phyloP scores from a whole-genome alignment of 768 basidiomycete species.

The Naematelia aurantialba region DNA sequence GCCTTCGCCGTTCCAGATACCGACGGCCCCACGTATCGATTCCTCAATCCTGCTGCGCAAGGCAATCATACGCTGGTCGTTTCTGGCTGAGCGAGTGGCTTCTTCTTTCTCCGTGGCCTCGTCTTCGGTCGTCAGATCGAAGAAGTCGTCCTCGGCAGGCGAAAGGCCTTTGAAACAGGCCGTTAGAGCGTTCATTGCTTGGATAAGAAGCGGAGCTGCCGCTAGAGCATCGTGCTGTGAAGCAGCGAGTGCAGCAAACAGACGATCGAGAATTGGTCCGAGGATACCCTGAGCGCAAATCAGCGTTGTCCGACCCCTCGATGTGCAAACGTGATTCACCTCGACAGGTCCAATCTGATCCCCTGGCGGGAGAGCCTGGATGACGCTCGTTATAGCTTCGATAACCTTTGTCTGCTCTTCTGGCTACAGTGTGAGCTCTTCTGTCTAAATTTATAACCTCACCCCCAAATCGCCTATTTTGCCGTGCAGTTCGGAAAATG shows the following conservation, averaged over 20 bases:
- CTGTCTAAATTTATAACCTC: conserved; percentile 35
- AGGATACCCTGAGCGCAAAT: conserved; percentile 62
- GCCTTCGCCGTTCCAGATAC: conserved; percentile 75
- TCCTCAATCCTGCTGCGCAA: conserved; percentile 66
- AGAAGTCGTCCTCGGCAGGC: conserved; percentile 64
- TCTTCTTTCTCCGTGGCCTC: conserved; percentile 52
- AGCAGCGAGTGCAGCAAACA: conserved; percentile 52
- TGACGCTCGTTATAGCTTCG: conserved; percentile 87
- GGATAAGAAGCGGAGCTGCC: conserved; percentile 62
- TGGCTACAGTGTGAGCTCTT: conserved; percentile 29
- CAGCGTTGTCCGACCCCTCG: not conserved
- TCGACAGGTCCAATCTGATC: conserved; percentile 75
- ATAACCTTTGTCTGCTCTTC: conserved; percentile 80
- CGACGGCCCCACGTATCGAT: conserved; percentile 61
- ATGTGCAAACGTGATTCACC: conserved; percentile 51
- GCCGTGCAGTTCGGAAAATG: conserved; percentile 79
- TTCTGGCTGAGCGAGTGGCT: conserved; percentile 53
- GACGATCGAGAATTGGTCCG: conserved; percentile 66
- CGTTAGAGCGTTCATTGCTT: conserved; percentile 73
- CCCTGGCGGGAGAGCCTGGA: conserved; percentile 76
- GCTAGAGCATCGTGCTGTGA: conserved; percentile 58
- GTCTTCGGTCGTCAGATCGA: conserved; percentile 58
- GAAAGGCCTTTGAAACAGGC: conserved; percentile 87
- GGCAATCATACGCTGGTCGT: conserved; percentile 55
- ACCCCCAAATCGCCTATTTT: conserved; percentile 71